Percentiles rank a stretch among this genome's conserved stretches.
phyloP scores from a whole-genome alignment of 108 stramenopile genomes.

The Cyclotella choctawhatcheeana region DNA sequence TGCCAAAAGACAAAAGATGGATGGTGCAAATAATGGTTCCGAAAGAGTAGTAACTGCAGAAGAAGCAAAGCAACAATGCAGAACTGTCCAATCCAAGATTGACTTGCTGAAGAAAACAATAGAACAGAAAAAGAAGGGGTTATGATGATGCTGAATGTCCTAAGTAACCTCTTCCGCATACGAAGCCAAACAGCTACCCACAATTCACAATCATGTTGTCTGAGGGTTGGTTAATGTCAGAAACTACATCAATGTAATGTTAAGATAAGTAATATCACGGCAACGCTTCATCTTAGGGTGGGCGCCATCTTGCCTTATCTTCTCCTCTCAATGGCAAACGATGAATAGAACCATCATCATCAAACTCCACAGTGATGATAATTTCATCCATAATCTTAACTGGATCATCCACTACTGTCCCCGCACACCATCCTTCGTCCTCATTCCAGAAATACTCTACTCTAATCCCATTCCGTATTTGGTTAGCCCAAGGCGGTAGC shows the following conservation, averaged over 20 bases:
- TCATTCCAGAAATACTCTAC: conserved; percentile 89
- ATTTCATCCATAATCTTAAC: conserved; percentile 74
- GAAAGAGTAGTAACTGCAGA: conserved; percentile 3
- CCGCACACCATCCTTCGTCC: conserved; percentile 73
- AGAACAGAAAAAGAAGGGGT: conserved; percentile 28
- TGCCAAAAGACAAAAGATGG: conserved; percentile 20
- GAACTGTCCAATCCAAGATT: conserved; percentile 35
- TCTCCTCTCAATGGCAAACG: conserved; percentile 72
- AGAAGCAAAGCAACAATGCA: conserved; percentile 38
- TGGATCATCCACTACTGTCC: conserved; percentile 77
- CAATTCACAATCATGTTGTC: no score
- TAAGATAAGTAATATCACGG: no score
- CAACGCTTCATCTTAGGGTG: conserved; percentile 39
- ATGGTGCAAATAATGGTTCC: background rate
- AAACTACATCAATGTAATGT: no score
- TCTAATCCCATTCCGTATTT: conserved; percentile 64
- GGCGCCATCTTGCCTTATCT: conserved; percentile 89
- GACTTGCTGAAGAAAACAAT: conserved; percentile 41
- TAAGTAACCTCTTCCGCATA: no score
- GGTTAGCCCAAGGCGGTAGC: conserved; percentile 76
- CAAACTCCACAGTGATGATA: conserved; percentile 73
- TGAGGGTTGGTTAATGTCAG: no score
- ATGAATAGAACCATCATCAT: conserved; percentile 77
- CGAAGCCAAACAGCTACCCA: no score
- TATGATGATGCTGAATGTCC: no score